Evolutionary conservation across 805 yeast species (phyloP).

Genomic region (Millerozyma acaciae): DNA sequence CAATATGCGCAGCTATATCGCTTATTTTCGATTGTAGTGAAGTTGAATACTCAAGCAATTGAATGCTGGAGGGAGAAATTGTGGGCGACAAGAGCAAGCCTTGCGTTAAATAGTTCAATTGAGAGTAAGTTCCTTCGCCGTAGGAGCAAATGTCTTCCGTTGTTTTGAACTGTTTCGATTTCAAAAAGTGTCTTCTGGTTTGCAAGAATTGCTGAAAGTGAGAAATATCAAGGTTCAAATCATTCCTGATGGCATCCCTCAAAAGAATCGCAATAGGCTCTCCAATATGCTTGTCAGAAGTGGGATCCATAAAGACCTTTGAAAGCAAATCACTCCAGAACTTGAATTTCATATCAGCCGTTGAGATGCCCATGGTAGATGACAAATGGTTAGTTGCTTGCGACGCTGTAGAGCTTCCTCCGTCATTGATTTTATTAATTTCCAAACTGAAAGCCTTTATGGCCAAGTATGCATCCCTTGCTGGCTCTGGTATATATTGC

Average conservation of each 20-base stretch:
- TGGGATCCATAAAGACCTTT: constrained; percentile 38
- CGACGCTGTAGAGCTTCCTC: constrained; percentile 25
- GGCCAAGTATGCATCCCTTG: constrained; percentile 61
- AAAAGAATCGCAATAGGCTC: constrained; percentile 67
- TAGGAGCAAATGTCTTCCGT: constrained; percentile 62
- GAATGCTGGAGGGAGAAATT: constrained; percentile 53
- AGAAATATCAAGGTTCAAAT: constrained; percentile 47
- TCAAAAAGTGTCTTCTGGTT: constrained; percentile 52
- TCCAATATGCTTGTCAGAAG: constrained; percentile 36
- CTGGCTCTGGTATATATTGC: constrained; percentile 64
- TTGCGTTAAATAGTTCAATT: constrained; percentile 64
- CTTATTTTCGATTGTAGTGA: constrained; percentile 42
- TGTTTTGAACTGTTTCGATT: constrained; percentile 42
- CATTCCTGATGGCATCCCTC: constrained; percentile 47
- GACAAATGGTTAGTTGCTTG: constrained; percentile 28
- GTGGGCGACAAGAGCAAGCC: constrained; percentile 54
- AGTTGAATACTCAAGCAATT: constrained; percentile 44
- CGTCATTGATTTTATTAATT: constrained; percentile 45
- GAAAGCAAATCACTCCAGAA: constrained; percentile 69
- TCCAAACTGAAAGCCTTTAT: constrained; percentile 65
- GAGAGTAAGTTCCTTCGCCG: constrained; percentile 80
- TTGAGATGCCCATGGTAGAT: constrained; percentile 33
- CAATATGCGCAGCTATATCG: constrained; percentile 73
- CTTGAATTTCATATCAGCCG: constrained; percentile 55
- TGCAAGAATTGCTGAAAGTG: constrained; percentile 58